Conservation (phyloP, 2,329 filamentous ascomycete species). For the Aureobasidium sp. region DNA sequence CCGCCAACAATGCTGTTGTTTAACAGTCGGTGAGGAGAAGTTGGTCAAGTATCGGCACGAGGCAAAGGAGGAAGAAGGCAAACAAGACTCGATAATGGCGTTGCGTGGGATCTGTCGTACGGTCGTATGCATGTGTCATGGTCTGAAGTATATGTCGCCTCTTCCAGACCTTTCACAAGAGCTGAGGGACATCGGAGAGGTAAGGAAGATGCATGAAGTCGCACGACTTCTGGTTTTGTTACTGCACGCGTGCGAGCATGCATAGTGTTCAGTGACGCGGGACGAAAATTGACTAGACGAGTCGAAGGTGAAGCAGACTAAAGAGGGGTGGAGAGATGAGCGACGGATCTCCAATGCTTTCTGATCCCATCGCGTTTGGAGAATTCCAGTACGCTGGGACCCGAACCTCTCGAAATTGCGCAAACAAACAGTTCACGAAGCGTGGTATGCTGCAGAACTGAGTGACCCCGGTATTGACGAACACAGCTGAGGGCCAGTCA, state of each 20-base stretch:
- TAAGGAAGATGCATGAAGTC: neutral
- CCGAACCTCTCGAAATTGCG: neutral
- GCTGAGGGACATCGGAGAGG: neutral
- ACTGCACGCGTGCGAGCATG: neutral
- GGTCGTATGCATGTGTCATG: conserved; percentile 2
- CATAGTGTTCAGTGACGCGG: neutral
- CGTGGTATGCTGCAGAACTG: neutral
- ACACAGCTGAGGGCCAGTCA: neutral
- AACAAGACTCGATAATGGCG: neutral
- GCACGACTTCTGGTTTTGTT: neutral
- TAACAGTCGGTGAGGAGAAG: neutral
- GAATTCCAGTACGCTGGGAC: neutral
- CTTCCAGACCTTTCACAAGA: neutral
- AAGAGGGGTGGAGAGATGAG: neutral
- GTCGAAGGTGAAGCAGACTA: neutral
- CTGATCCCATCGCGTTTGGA: neutral
- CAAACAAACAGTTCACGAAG: neutral
- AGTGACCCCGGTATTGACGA: neutral
- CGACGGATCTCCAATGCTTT: neutral
- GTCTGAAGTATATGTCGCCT: neutral
- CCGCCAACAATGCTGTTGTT: neutral
- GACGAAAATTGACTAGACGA: neutral
- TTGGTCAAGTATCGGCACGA: neutral
- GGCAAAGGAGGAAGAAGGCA: neutral
- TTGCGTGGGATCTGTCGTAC: neutral